Evolutionary conservation across 257 asterid species (phyloP).

Genomic region (Nicotiana benthamiana): DNA sequence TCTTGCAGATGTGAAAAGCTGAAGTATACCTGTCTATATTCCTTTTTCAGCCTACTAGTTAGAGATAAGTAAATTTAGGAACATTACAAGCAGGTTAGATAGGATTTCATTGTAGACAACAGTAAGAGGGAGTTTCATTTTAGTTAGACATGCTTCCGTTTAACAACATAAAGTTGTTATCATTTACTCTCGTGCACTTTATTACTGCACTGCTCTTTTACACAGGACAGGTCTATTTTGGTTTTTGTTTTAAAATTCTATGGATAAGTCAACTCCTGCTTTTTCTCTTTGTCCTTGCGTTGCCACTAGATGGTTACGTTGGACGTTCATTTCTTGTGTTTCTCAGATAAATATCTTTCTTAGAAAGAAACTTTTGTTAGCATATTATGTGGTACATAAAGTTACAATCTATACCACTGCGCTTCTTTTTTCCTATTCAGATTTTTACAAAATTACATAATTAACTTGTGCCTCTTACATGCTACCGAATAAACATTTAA

Average conservation of each 20-base stretch:
- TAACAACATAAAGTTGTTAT: background rate
- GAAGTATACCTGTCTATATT: background rate
- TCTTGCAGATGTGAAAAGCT: background rate
- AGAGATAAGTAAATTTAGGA: background rate
- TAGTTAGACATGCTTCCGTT: background rate
- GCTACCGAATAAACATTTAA: background rate
- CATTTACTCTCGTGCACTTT: background rate
- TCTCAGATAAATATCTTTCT: background rate
- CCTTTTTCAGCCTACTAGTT: background rate
- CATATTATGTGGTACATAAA: background rate
- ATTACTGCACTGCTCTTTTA: background rate
- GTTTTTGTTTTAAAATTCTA: background rate
- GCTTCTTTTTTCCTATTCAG: background rate
- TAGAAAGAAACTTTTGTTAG: background rate
- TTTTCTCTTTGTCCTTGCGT: background rate
- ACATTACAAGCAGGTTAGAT: background rate
- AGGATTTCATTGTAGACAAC: background rate
- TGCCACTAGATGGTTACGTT: background rate
- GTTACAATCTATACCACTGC: background rate
- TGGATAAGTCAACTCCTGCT: background rate
- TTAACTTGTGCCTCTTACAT: background rate
- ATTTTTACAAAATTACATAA: background rate
- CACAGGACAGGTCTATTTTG: background rate
- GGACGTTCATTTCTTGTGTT: background rate
- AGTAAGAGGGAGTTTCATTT: background rate